phyloP scores from a whole-genome alignment of 306 rosid species.

The Malus sylvestris region DNA sequence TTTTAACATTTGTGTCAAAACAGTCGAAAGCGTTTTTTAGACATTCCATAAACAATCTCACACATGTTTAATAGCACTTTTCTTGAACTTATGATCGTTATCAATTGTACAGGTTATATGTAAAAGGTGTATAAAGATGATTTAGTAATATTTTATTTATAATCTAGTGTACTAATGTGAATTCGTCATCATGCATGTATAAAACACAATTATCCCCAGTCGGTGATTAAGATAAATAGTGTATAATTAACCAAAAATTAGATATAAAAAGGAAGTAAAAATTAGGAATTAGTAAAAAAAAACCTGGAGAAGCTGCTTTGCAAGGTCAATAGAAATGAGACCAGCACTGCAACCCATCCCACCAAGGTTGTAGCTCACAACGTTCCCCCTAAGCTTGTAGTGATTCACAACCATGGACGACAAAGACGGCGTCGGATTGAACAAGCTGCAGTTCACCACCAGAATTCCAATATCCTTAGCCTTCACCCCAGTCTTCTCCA shows the following conservation, averaged over 20 bases:
- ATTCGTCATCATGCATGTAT: not conserved
- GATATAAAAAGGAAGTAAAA: not conserved
- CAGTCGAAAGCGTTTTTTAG: not conserved
- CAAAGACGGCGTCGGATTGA: conserved; percentile 85
- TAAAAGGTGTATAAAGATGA: not conserved
- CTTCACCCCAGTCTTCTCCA: conserved; percentile 68
- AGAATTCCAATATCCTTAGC: conserved; percentile 86
- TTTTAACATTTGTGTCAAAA: not conserved
- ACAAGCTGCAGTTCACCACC: conserved; percentile 85
- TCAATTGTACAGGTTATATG: too few species aligned
- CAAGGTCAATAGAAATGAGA: conserved; percentile 84
- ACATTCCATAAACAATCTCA: not conserved
- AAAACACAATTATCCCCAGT: not conserved
- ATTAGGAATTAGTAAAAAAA: not conserved
- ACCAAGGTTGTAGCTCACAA: conserved; percentile 71
- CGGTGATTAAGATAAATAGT: not conserved
- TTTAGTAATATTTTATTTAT: not conserved
- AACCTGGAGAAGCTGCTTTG: conserved; percentile 87
- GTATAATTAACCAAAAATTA: not conserved
- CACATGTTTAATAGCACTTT: too few species aligned
- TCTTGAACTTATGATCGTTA: too few species aligned
- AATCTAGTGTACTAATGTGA: not conserved
- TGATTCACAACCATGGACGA: conserved; percentile 90
- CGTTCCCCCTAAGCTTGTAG: conserved; percentile 66
- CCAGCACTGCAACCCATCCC: conserved; percentile 99